Evolutionary conservation across 2,329 filamentous ascomycete genomes (phyloP).

Genomic region (Talaromyces albobiverticillius): DNA sequence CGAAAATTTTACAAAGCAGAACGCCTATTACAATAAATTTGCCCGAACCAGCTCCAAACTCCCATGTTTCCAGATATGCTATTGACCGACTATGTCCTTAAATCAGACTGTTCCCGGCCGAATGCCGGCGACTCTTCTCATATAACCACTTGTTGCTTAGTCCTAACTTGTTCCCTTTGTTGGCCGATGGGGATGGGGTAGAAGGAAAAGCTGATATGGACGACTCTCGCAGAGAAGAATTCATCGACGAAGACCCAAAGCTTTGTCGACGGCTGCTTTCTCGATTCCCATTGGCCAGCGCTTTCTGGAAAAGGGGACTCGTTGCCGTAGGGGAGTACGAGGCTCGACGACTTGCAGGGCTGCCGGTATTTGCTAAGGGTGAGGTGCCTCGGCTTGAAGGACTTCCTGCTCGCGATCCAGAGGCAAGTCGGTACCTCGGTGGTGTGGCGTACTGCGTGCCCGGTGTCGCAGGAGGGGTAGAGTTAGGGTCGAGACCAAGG

Average conservation of each 20-base stretch:
- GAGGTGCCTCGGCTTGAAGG: conserved; percentile 37
- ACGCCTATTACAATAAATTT: conserved; percentile 6
- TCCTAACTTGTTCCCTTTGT: conserved; percentile 69
- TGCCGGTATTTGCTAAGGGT: conserved; percentile 36
- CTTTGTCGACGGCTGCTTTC: conserved; percentile 56
- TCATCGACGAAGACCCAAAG: conserved; percentile 55
- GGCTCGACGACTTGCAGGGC: conserved; percentile 31
- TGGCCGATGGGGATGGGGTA: conserved; percentile 64
- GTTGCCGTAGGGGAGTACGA: conserved; percentile 52
- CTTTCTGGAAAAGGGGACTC: conserved; percentile 67
- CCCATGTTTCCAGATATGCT: conserved; percentile 8
- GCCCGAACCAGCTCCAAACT: conserved; percentile 11
- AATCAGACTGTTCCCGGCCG: conserved; percentile 30
- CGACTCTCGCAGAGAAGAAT: conserved; percentile 36
- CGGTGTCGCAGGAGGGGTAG: conserved; percentile 62
- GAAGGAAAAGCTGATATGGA: conserved; percentile 58
- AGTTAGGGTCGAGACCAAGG: conserved; percentile 72
- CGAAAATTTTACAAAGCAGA: conserved; percentile 1
- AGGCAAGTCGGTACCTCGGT: conserved; percentile 77
- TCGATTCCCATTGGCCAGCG: conserved; percentile 47
- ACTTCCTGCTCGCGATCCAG: conserved; percentile 51
- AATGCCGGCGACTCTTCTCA: conserved; percentile 62
- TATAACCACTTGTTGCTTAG: conserved; percentile 95
- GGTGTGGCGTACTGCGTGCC: conserved; percentile 76
- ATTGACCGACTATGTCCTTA: background rate